A percentile compares a stretch with the other conserved stretches of the same genome.
Evolutionary conservation across 495 filamentous ascomycete species (phyloP).

Genomic region (Sordaria brevicollis): DNA sequence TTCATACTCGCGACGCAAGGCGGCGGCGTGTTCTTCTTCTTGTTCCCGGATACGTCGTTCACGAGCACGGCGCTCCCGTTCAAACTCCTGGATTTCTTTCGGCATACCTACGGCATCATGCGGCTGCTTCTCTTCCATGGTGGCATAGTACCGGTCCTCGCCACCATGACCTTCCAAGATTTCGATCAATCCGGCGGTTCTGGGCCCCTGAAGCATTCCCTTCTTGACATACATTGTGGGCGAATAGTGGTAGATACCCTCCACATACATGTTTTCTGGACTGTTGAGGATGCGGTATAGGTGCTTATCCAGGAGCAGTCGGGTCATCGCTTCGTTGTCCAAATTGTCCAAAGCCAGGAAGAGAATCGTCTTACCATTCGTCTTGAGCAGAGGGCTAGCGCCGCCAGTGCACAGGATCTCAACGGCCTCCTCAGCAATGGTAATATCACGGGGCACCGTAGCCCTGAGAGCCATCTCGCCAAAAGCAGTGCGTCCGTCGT

Average conservation of each 20-base stretch:
- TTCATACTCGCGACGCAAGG: slow-evolving; percentile 23
- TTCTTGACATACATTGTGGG: slow-evolving; percentile 34
- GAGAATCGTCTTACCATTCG: slow-evolving; percentile 29
- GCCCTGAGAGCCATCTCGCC: slow-evolving; percentile 31
- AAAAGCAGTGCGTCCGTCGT: slow-evolving; percentile 31
- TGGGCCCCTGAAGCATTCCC: slow-evolving; percentile 19
- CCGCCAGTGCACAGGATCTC: slow-evolving; percentile 27
- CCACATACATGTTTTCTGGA: slow-evolving; percentile 28
- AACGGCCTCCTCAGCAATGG: slow-evolving; percentile 20
- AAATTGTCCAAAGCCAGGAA: slow-evolving; percentile 32
- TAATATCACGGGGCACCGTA: slow-evolving; percentile 17
- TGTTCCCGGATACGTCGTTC: slow-evolving; percentile 16
- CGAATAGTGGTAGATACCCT: slow-evolving; percentile 29
- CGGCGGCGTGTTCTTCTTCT: slow-evolving; percentile 19
- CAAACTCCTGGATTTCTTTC: slow-evolving; percentile 24
- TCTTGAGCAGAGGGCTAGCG: slow-evolving; percentile 25
- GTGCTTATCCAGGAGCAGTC: slow-evolving; percentile 19
- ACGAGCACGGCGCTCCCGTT: slow-evolving; percentile 24
- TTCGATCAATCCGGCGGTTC: slow-evolving; percentile 5
- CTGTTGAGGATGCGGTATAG: slow-evolving; percentile 31
- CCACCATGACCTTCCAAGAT: slow-evolving; percentile 27
- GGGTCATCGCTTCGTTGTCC: slow-evolving; percentile 26
- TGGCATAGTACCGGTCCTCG: slow-evolving; percentile 31
- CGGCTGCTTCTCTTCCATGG: slow-evolving; percentile 25
- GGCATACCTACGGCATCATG: slow-evolving; percentile 29